Evolutionary conservation across 179 eudicot genomes (phyloP).

Genomic region (Spergularia azorica): DNA sequence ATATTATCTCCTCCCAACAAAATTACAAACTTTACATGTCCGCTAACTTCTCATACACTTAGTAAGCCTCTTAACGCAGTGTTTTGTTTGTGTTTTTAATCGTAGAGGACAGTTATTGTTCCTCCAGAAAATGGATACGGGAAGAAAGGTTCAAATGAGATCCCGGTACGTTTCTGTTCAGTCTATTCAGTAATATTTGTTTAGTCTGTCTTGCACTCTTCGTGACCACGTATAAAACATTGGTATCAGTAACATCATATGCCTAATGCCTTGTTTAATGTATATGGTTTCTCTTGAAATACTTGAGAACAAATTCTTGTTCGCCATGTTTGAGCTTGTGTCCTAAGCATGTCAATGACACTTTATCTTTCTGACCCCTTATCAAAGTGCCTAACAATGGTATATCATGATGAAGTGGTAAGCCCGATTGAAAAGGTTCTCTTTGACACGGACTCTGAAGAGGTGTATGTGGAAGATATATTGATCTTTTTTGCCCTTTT

Average conservation of each 20-base stretch:
- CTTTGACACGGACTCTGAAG: neutral
- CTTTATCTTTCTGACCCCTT: neutral
- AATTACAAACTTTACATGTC: neutral
- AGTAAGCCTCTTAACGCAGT: neutral
- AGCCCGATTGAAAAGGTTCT: too few relatives aligned
- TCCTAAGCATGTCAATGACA: constrained; percentile 4
- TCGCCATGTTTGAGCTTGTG: neutral
- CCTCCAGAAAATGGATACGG: constrained; percentile 93
- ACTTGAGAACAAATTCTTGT: neutral
- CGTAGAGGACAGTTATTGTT: constrained; percentile 89
- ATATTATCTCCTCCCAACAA: constrained; percentile 1
- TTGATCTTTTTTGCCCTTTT: too few relatives aligned
- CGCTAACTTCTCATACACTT: neutral
- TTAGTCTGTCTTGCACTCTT: neutral
- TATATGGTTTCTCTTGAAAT: constrained; percentile 1
- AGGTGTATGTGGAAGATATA: neutral
- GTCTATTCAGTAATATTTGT: neutral
- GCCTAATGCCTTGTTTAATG: too few relatives aligned
- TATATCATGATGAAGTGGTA: too few relatives aligned
- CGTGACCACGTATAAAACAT: too few relatives aligned
- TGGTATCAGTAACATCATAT: too few relatives aligned
- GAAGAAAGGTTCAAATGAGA: constrained; percentile 79
- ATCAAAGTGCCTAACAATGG: neutral
- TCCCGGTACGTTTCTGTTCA: constrained; percentile 62
- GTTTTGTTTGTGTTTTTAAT: constrained; percentile 25